Base-by-base conservation (phyloP, 768 basidiomycete genomes). In the Phylloporus sp. region DNA sequence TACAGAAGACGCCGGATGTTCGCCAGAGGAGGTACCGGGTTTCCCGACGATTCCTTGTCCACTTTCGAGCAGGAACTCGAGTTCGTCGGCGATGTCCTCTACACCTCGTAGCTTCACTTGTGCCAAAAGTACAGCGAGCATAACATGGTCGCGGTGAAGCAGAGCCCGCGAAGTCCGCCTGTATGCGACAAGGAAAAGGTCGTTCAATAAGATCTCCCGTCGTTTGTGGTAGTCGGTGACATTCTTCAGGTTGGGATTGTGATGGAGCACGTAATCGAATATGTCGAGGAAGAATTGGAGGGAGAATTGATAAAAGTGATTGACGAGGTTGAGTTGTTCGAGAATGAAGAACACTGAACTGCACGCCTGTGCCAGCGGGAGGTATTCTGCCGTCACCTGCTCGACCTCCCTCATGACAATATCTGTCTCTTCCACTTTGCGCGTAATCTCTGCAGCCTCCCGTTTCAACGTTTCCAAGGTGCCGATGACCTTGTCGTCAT, bases 261-360 rank as follows among this genome's bases (percentile, higher is more conserved):
- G 86, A 58, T 88, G 87, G 8, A 98, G 80, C 52, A 95, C 84
- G 60, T 88, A 91, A 72, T 98, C 92, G 72, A 99, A 99, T 64
- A 97, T 95, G 67, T 97, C 95, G 53, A 98, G 80, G 88, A 99
- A 99, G 79, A 95, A 97, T 26, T 79, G 86, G 41, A 99, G 79
- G 2, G 97, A 98, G 77, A 99, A 99, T 69, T 97, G 92, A 65
- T 99, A 99, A 76, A 98, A 98, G 71, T 97, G 95, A 64, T 95
- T 92, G 74, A 97, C 82, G 47, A 88, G 78, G 66, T 91, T 88
- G 45, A 98, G 80, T 63, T 97, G 94, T 63, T 98, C 95, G 60
- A 99, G 76, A 52, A 95, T 88, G 73, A 99, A 99, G 81, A 91
- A 99, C 38, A 97, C 85, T 1, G 92, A 85, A 66, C 94, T 95